Evolutionary conservation across 2,329 filamentous ascomycete species (phyloP), one percentile per base, ranked within the genome.

Genomic region (Colletotrichum paranaense): DNA sequence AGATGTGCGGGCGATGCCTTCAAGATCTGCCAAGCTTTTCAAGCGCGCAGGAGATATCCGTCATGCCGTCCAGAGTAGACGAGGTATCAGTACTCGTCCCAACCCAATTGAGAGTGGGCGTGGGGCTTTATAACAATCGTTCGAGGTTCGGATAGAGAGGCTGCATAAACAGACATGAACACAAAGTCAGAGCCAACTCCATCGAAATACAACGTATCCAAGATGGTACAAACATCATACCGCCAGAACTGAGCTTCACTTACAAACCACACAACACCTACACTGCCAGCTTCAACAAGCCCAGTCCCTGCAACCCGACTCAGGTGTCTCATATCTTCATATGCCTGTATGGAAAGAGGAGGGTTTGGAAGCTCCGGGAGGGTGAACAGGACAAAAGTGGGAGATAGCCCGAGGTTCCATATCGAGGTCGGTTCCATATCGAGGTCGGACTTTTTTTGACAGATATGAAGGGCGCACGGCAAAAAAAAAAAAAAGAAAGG

Each of bases 11-110:
- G 24, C 53, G 49, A 70, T 70, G 70, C 49, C 56, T 70, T 35
- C 32, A 70, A 70, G 56, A 65, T 65, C 70, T 24, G 56, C 70
- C 60, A 73, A 70, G 70, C 67, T 70, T 70, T 70, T n/a, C 42
- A 26, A n/a, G 19, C 30, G 42, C 32, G 70, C 65, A 72, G 24
- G n/a, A 62, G 35, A 57, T n/a, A 19, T 49, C 42, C 42, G 16
- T 49, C 8, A 42, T 19, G 38, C 38, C 14, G 38, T 42, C 19
- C 38, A 42, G 38, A 42, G 38, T 3, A 42, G 42, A 35, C 3
- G 11, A 35, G 32, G 32, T 35, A 35, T 35, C 32, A 12, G 42
- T n/a, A 49, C 42, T n/a, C 42, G 42, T n/a, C 19, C 42, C 42
- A 49, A n/a, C 42, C 42, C 16, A 11, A n/a, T n/a, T 49, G 42